Base-by-base conservation (phyloP, 495 filamentous ascomycete genomes). In the Trichoderma virens region DNA sequence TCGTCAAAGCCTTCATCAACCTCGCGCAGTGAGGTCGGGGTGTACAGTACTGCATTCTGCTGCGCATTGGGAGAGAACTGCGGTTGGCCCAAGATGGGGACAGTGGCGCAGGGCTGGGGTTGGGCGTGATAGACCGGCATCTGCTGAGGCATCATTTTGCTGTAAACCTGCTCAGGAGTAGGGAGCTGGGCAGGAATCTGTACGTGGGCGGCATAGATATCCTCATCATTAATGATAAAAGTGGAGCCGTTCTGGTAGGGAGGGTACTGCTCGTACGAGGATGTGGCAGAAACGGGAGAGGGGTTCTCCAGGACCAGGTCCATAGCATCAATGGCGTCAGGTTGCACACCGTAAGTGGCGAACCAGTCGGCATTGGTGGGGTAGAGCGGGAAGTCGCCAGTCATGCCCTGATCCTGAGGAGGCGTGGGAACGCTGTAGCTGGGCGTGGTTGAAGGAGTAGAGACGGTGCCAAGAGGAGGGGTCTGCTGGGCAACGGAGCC, bases 1-100 rank as follows among this genome's bases (percentile, higher is more conserved):
- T 84, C 82, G 61, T 83, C 83, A 60, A 79, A 80, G 11, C 78
- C 78, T 54, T 83, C 80, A 59, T 81, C 75, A 47, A 78, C 67
- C 14, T 74, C 73, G 16, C 66, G 70, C 64, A 79, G 72, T 0
- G 83, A 85, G 5, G 77, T 78, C 3, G 86, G 86, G 0, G 86
- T 86, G 71, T 81, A 87, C 54, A 90, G 79, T 80, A 88, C 85
- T 13, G 82, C 69, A 60, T 86, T 85, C 23, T 80, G 85, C 67
- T 89, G 87, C 1, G 82, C 86, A 54, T 78, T 75, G 38, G 85
- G 83, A 14, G 86, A 88, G 63, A 90, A 79, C 66, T 75, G 59
- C 72, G 65, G 61, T 47, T 78, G 73, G 61, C 74, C 72, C 64
- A 76, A 67, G 64, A 72, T 59, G n/a, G 73, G 66, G 2, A 70